Evolutionary conservation across 352 stramenopile genomes (phyloP), one percentile per base, ranked within the genome.

Genomic region (Pythium grandisporangium): DNA sequence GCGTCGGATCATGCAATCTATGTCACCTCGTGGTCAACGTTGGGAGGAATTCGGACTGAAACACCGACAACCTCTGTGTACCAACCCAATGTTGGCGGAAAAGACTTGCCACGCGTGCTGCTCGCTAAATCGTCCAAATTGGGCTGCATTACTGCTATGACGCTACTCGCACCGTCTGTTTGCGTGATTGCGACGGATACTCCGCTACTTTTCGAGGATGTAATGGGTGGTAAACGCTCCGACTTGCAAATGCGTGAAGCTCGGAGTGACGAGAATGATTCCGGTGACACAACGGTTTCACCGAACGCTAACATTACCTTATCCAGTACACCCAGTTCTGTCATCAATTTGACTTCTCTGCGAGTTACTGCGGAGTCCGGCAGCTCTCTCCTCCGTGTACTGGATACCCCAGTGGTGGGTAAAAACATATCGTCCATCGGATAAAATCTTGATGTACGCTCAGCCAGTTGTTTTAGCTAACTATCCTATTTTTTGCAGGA

Each of bases 311-410:
- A 32, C 8, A 14, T 14, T 8, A 32, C 10, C 14, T 8, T 14
- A 32, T 14, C 10, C 14, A 14, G 14, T 32, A 32, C 27, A 32
- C 14, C 27, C 27, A 32, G 27, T 42, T 13, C 6, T 6, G 36
- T 42, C 6, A 42, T 42, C 20, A 21, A 42, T 26, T 25, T 42
- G 22, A 42, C 36, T 42, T 26, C 14, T 22, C 20, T 42, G 12
- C 36, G 36, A 16, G 27, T 42, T 21, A 42, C 36, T 6, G 16
- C 36, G 6, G n/a, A 16, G 13, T 42, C 36, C 17, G 6, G 22
- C 12, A 27, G 17, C 11, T 42, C 36, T 24, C 19, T 24, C 14
- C 36, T 42, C 8, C n/a, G 20, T 14, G n/a, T 42, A 8, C 22
- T 42, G 6, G 32, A 37, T 26, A 14, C 8, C 20, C 22, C 33